A percentile compares a stretch with the other conserved stretches of the same genome.
These are phyloP conservation scores for Filosporella fistucella DNA, from an alignment of 495 filamentous ascomycete genomes.

Conservation along the genomic window DNA sequence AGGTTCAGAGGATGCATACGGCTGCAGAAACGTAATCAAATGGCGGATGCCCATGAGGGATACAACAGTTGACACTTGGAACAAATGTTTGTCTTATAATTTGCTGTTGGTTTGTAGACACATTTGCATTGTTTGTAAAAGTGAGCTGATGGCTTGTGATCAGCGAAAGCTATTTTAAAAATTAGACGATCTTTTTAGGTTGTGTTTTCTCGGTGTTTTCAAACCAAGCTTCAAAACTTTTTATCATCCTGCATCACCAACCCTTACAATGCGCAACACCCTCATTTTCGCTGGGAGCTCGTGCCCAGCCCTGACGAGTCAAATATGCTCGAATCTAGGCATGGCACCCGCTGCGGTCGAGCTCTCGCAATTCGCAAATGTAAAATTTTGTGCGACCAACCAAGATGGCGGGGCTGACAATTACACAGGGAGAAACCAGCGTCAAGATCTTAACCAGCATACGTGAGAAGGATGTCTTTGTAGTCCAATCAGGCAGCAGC, in stretches of 20 bases:
- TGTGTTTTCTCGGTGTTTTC: slow-evolving; percentile 7
- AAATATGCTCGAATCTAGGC: slow-evolving; percentile 56
- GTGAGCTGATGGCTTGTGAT: background rate
- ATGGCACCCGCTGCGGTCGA: slow-evolving; percentile 53
- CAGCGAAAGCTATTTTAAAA: too few species aligned
- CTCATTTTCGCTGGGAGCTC: slow-evolving; percentile 54
- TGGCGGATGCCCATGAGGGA: slow-evolving; percentile 68
- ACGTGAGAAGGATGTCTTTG: slow-evolving; percentile 97
- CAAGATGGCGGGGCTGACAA: slow-evolving; percentile 42
- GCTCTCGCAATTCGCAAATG: slow-evolving; percentile 57
- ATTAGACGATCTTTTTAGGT: slow-evolving; percentile 4
- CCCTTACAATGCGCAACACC: slow-evolving; percentile 46
- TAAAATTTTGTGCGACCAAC: slow-evolving; percentile 22
- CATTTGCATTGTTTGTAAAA: too few species aligned
- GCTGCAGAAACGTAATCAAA: slow-evolving; percentile 52
- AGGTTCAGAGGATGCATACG: slow-evolving; percentile 45
- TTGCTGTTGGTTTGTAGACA: too few species aligned
- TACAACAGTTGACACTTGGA: too few species aligned
- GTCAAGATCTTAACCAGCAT: slow-evolving; percentile 92
- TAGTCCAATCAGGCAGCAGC: slow-evolving; percentile 92
- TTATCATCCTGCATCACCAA: slow-evolving; percentile 2
- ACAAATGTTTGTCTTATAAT: too few species aligned
- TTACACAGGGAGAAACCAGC: slow-evolving; percentile 86
- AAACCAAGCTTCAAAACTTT: background rate
- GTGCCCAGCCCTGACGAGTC: slow-evolving; percentile 48